A percentile compares a stretch with the other conserved stretches of the same genome.
Conservation (phyloP, 345 rosid genomes). For the Citrus sp. region DNA sequence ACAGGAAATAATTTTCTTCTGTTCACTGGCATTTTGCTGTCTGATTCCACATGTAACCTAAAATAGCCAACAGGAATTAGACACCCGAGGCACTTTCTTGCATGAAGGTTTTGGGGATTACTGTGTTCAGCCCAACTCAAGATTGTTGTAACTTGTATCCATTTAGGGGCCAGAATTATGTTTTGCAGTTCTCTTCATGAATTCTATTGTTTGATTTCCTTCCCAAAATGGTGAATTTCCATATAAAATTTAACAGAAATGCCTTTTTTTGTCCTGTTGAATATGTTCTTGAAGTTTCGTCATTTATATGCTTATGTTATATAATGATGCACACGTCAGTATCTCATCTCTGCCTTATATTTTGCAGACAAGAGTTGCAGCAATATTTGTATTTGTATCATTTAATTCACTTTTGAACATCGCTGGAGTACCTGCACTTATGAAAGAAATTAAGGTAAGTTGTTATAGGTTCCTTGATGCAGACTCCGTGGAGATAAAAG, state of each 20-base stretch:
- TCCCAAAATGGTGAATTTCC: not conserved
- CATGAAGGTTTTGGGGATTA: not conserved
- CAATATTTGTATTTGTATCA: constrained; percentile 78
- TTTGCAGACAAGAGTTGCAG: constrained; percentile 85
- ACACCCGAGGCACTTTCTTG: not conserved
- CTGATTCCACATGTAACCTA: not conserved
- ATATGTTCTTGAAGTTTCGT: not conserved
- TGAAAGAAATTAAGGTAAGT: constrained; percentile 79
- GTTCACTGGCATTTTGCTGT: not conserved
- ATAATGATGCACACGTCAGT: not conserved
- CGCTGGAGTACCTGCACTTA: constrained; percentile 71
- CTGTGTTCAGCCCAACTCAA: not conserved
- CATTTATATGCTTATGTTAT: not conserved
- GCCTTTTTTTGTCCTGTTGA: not conserved
- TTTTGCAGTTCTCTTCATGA: not conserved
- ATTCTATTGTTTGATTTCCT: not conserved
- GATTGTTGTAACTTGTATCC: not conserved
- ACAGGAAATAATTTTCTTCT: not conserved
- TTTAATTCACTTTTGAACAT: constrained; percentile 86
- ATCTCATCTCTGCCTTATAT: constrained; percentile 18
- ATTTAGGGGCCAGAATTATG: not conserved
- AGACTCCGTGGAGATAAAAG: not conserved
- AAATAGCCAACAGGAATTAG: not conserved
- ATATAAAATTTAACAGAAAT: not conserved
- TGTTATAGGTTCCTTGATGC: not conserved